Percentiles rank a stretch among this genome's conserved stretches.
phyloP scores from a whole-genome alignment of 805 yeast species.

The Candida vaughaniae region DNA sequence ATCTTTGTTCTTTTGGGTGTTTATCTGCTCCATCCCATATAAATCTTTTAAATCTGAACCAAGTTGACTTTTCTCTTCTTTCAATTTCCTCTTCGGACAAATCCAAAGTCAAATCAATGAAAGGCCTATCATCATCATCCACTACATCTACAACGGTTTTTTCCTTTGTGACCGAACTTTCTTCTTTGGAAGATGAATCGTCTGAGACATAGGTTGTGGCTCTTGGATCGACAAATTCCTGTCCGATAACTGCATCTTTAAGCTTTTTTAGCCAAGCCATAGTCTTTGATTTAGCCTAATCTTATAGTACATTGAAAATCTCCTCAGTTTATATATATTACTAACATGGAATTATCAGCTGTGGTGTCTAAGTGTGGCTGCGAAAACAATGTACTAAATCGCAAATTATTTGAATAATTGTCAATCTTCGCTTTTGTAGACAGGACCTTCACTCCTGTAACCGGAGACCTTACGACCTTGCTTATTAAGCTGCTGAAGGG shows the following conservation, averaged over 20 bases:
- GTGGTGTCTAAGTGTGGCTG: slow-evolving; percentile 1
- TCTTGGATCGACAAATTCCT: slow-evolving; percentile 1
- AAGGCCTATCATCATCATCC: slow-evolving; percentile 2
- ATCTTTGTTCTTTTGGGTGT: slow-evolving; percentile 35
- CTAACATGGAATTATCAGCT: not conserved
- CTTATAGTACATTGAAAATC: not conserved
- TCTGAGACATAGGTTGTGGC: not conserved
- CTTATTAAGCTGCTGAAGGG: no score
- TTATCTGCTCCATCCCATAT: slow-evolving; percentile 39
- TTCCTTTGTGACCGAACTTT: not conserved
- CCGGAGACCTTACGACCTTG: no score
- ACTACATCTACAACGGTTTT: slow-evolving; percentile 1
- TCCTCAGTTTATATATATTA: not conserved
- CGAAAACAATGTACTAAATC: not conserved
- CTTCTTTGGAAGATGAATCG: not conserved
- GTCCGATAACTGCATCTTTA: not conserved
- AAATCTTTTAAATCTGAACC: slow-evolving; percentile 17
- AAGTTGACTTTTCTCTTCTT: not conserved
- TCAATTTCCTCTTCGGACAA: slow-evolving; percentile 2
- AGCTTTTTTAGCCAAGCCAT: not conserved
- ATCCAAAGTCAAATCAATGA: slow-evolving; percentile 3
- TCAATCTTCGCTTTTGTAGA: not conserved
- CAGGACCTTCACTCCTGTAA: not conserved
- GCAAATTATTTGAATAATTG: not conserved
- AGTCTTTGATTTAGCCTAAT: no score